A percentile compares a stretch with the other conserved stretches of the same genome.
Conservation (phyloP, 352 stramenopile species). For the Pythium plurisporium region DNA sequence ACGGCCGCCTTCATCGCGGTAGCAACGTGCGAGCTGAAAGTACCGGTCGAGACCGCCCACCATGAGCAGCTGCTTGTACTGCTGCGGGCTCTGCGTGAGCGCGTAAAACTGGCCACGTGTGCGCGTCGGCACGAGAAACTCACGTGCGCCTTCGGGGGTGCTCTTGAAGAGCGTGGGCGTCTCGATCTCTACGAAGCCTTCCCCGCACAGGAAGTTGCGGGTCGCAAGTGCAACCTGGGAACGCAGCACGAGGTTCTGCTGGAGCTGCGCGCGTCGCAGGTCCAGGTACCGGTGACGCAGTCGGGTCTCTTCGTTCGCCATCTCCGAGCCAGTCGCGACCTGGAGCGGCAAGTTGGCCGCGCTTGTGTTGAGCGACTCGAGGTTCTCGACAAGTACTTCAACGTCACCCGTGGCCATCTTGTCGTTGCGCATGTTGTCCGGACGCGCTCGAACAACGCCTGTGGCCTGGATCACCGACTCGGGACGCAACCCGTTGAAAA, state of each 20-base stretch:
- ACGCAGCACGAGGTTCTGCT: constrained; percentile 77
- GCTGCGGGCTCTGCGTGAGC: constrained; percentile 86
- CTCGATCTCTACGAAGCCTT: constrained; percentile 86
- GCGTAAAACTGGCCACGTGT: constrained; percentile 77
- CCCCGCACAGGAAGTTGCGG: constrained; percentile 59
- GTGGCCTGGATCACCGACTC: constrained; percentile 68
- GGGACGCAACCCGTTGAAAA: constrained; percentile 53
- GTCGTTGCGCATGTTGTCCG: constrained; percentile 62
- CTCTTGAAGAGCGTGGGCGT: constrained; percentile 87
- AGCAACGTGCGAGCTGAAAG: constrained; percentile 89
- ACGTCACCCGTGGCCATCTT: constrained; percentile 68
- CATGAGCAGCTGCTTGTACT: constrained; percentile 93
- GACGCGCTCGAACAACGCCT: constrained; percentile 52
- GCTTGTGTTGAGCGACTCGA: constrained; percentile 61
- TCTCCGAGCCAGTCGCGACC: constrained; percentile 46
- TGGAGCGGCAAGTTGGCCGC: constrained; percentile 49
- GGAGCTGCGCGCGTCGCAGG: constrained; percentile 62
- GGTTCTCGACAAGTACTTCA: constrained; percentile 63
- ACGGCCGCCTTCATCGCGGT: constrained; percentile 83
- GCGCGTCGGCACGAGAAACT: constrained; percentile 83
- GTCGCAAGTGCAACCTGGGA: constrained; percentile 66
- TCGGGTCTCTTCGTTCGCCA: constrained; percentile 70
- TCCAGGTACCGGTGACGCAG: constrained; percentile 80
- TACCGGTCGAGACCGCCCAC: constrained; percentile 83
- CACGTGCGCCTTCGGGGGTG: constrained; percentile 79